phyloP scores from a whole-genome alignment of 345 rosid species.

The Reutealis trisperma region DNA sequence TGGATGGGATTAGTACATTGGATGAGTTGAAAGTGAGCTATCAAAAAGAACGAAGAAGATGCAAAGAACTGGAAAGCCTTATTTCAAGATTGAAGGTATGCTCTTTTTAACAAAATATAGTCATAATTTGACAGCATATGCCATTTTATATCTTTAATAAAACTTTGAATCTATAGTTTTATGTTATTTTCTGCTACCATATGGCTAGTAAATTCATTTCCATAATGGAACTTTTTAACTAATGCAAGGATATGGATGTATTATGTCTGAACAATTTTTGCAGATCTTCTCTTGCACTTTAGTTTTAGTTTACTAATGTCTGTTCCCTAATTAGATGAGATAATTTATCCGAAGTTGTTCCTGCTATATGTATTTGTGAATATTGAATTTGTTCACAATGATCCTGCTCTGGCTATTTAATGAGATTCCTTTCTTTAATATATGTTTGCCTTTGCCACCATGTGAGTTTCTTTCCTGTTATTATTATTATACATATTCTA shows the following conservation, averaged over 20 bases:
- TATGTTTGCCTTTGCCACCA: too few relatives aligned
- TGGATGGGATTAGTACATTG: conserved; percentile 26
- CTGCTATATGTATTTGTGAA: neutral
- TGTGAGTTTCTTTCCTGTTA: neutral
- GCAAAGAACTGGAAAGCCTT: conserved; percentile 49
- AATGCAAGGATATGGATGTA: neutral
- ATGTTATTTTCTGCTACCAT: neutral
- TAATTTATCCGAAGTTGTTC: neutral
- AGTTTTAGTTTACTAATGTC: neutral
- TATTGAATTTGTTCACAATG: neutral
- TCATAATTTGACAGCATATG: neutral
- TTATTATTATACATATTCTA: neutral
- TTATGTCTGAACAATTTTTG: neutral
- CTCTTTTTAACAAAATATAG: neutral
- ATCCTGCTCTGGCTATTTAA: neutral
- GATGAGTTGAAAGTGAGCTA: conserved; percentile 40
- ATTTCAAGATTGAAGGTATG: conserved; percentile 55
- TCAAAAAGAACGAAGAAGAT: conserved; percentile 47
- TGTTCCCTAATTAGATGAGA: neutral
- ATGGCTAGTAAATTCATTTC: neutral
- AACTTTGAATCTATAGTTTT: neutral
- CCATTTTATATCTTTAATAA: neutral
- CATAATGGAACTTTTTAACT: neutral
- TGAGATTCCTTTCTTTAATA: neutral
- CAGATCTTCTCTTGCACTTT: neutral